Evolutionary conservation across 1,284 basidiomycete genomes (phyloP).

Genomic region (Apiotrichum gracile): DNA sequence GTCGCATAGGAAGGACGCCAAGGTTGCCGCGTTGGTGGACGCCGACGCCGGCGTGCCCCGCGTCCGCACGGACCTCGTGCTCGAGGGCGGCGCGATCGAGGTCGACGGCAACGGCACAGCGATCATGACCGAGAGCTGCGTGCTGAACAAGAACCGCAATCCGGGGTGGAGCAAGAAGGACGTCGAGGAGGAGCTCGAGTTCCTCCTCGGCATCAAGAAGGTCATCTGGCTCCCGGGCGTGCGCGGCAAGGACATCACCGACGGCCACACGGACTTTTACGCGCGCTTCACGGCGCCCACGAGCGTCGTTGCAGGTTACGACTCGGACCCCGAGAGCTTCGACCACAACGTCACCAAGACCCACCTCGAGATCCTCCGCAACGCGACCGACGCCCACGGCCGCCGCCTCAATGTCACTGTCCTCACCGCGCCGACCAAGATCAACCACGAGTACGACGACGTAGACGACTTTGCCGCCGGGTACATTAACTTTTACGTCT

Average conservation of each 20-base stretch:
- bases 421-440: not conserved
- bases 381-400: slow-evolving; percentile 1
- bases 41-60: not conserved
- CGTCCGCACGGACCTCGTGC: not conserved
- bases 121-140: slow-evolving; percentile 6
- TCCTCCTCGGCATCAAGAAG: slow-evolving; percentile 1
- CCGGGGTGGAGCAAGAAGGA: slow-evolving; percentile 1
- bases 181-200: not conserved
- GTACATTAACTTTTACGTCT: slow-evolving; percentile 11
- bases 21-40: not conserved
- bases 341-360: slow-evolving; percentile 4
- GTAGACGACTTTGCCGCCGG: slow-evolving; percentile 12
- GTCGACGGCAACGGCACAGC: slow-evolving; percentile 7
- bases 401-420: not conserved
- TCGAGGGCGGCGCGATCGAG: slow-evolving; percentile 8
- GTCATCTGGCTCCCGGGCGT: slow-evolving; percentile 8
- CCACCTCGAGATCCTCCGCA: slow-evolving; percentile 4
- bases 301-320: slow-evolving; percentile 1
- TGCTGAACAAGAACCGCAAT: slow-evolving; percentile 9
- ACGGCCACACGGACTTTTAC: slow-evolving; percentile 3
- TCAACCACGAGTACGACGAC: not conserved
- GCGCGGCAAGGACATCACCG: slow-evolving; percentile 5
- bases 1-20: not conserved
- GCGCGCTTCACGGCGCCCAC: not conserved
- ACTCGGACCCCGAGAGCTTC: not conserved